Percentiles rank a stretch among this genome's conserved stretches.
Evolutionary conservation across 306 rosid genomes (phyloP).

Genomic region (Morella rubra): DNA sequence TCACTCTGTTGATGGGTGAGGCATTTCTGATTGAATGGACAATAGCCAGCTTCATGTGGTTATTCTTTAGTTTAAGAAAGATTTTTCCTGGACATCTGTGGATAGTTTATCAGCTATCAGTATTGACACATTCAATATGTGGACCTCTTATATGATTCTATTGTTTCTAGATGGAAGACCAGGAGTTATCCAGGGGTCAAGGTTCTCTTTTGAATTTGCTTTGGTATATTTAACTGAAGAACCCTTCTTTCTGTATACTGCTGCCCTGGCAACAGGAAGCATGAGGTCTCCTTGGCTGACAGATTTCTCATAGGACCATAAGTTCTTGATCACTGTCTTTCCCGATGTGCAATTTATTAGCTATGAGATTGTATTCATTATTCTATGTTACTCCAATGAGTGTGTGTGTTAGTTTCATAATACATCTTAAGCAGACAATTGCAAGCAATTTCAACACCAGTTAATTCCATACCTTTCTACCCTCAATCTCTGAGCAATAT

Average conservation of each 20-base stretch:
- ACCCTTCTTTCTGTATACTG: not conserved
- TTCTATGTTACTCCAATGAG: not conserved
- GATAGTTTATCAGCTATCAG: not conserved
- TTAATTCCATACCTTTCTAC: not conserved
- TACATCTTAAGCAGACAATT: not conserved
- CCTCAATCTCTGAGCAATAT: not conserved
- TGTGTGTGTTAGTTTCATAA: not conserved
- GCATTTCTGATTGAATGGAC: not conserved
- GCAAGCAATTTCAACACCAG: not conserved
- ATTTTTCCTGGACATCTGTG: not conserved
- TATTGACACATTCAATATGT: not conserved
- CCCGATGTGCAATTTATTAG: not conserved
- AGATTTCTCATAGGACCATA: not conserved
- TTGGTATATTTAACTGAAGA: not conserved
- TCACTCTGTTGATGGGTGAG: not conserved
- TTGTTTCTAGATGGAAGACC: not conserved
- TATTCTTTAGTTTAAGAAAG: not conserved
- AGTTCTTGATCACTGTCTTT: not conserved
- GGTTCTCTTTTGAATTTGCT: not conserved
- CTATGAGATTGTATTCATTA: not conserved
- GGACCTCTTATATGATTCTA: constrained; percentile 3
- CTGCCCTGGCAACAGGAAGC: not conserved
- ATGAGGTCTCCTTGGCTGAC: not conserved
- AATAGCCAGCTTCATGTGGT: not conserved
- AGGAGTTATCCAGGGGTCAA: not conserved